Base-by-base conservation (phyloP, 805 yeast species). In the Spathaspora sp. region DNA sequence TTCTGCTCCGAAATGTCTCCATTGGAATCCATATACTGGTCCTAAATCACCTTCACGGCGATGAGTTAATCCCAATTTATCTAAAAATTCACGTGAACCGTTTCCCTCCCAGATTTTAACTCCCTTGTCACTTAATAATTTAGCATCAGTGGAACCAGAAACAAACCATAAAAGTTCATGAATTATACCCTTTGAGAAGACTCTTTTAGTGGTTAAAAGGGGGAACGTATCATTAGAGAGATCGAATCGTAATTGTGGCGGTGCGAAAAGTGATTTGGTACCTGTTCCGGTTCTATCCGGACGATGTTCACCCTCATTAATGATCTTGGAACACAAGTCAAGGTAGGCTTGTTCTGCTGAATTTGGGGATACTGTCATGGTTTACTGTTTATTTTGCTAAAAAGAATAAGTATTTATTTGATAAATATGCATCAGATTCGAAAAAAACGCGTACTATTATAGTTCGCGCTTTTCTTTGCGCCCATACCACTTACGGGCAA, bases 71-170 rank as follows among this genome's bases (percentile, higher is more conserved):
- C 98, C 99, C 38, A 91, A 70, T 3, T 82, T 78, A 66, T 94
- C 97, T 50, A 94, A 74, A 65, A 82, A 94, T 67, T 90, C 97
- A 54, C 97, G 77, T 38, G 96, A 88, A 10, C 98, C 99, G 66
- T 94, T 94, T 16, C 99, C 99, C 67, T 94, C 99, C 99, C 99
- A 94, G 51, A 94, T 94, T 63, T 84, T 92, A n/a, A 94, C 96
- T 35, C 96, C 97, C 58, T 86, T 80, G 2, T 86, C 96, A 14
- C 86, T 73, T 43, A 94, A 73, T 55, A 79, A 76, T 57, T 86
- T 87, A 38, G 94, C 96, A 65, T 93, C 96, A 0, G 99, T 94
- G 55, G 85, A 81, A 0, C 98, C 99, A 3, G 82, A 76, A 8
- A 94, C 79, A 63, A 94, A 94, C 99, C 99, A 94, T 12, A 94